phyloP scores from a whole-genome alignment of 768 basidiomycete genomes.

The Termitomyces sp. region DNA sequence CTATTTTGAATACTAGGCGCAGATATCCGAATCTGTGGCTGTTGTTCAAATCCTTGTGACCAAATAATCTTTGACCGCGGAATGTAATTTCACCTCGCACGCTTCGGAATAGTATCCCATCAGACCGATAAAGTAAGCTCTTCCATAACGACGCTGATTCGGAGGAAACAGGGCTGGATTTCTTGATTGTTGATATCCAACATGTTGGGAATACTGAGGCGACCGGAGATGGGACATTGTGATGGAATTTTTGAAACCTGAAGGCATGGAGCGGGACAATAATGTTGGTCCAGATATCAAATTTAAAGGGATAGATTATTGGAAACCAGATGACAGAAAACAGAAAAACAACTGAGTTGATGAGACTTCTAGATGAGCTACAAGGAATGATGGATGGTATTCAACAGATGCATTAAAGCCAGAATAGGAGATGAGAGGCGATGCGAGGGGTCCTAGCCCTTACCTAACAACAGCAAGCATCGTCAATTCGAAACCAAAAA shows the following conservation, averaged over 20 bases:
- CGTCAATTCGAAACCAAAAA: background rate
- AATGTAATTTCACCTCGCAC: background rate
- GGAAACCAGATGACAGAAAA: conserved; percentile 9
- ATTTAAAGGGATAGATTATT: conserved; percentile 11
- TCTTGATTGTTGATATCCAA: background rate
- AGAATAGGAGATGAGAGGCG: background rate
- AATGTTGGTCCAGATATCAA: background rate
- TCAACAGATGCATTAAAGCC: conserved; percentile 17
- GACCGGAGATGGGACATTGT: background rate
- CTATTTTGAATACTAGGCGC: no score
- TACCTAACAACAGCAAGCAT: conserved; percentile 1
- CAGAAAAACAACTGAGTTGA: conserved; percentile 13
- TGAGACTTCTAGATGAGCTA: conserved; percentile 32
- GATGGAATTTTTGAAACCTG: background rate
- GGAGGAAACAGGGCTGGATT: background rate
- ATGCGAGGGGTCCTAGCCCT: conserved; percentile 10
- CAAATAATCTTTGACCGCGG: background rate
- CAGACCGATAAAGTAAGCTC: background rate
- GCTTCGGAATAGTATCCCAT: background rate
- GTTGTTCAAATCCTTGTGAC: background rate
- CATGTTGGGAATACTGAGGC: background rate
- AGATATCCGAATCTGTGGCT: background rate
- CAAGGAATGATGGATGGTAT: conserved; percentile 26
- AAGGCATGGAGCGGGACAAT: background rate
- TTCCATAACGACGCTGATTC: background rate